Base-by-base conservation (phyloP, 306 rosid genomes). In the Geum urbanum region DNA sequence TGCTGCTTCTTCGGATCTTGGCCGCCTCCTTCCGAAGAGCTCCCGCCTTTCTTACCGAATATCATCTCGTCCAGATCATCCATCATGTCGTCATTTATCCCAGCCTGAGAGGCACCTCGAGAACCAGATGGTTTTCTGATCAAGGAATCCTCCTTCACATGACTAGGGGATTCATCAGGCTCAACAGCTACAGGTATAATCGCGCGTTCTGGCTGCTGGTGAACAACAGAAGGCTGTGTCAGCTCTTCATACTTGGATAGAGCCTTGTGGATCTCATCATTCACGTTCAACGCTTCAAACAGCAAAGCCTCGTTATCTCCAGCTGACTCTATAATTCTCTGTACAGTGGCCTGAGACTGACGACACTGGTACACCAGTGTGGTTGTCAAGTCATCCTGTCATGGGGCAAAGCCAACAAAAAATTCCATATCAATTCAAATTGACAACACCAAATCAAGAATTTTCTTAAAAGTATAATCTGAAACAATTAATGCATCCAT, bases 1-100 rank as follows among this genome's bases (percentile, higher is more conserved):
- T 74, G 85, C 59, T 72, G 91, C 78, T 92, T 92, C 90, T 90
- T 90, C 43, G 86, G 64, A 55, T 86, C 90, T 10, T 81, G 89
- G 56, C 81, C 37, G 37, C 37, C 81, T 18, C 80, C 84, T 57
- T 71, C 83, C 0, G 97, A 86, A 45, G 87, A 44, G 45, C 80
- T 86, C 52, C 92, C 92, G 2, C 84, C 60, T 75, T 87, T 91
- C 80, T 77, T 95, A 44, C 99, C 99, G 65, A 95, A 95, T 74
- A 95, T 95, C 99, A 95, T 95, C 77, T 95, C 97, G 67, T 95
- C 99, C 1, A 95, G 96, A 86, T 95, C 97, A 76, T 95, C 99
- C 91, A 95, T 86, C 99, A 95, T 91, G 22, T 95, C 99, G 18
- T 91, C 99, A 0, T 80, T 82, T 81, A 71, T 83, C 57, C 96